Evolutionary conservation across 1,284 basidiomycete species (phyloP).

Genomic region (Amylostereum areolatum): DNA sequence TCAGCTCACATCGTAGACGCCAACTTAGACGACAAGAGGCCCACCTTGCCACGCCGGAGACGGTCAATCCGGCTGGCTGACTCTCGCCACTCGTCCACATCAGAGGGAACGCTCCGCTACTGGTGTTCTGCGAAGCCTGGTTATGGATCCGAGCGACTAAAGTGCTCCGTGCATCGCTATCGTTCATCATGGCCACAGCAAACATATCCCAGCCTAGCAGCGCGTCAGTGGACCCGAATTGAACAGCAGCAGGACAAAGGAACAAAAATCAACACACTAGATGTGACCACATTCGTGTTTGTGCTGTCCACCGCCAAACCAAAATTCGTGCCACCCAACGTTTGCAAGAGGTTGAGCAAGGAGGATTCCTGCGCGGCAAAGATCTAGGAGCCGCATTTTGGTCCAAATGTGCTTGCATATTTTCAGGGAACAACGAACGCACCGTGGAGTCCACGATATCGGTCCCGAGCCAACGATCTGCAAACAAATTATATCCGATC

Average conservation of each 20-base stretch:
- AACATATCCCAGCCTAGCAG: not conserved
- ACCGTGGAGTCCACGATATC: slow-evolving; percentile 3
- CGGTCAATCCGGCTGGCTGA: too few relatives aligned
- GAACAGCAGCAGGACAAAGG: too few relatives aligned
- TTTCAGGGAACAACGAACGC: slow-evolving; percentile 1
- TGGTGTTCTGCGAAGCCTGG: not conserved
- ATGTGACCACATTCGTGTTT: too few relatives aligned
- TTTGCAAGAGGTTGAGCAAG: not conserved
- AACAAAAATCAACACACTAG: too few relatives aligned
- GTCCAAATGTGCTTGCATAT: too few relatives aligned
- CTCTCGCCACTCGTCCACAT: not conserved
- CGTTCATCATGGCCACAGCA: not conserved
- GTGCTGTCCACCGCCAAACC: not conserved
- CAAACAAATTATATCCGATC: not conserved
- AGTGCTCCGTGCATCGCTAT: not conserved
- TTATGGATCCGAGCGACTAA: not conserved
- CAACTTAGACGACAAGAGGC: too few relatives aligned
- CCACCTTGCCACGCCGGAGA: too few relatives aligned
- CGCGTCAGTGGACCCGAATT: too few relatives aligned
- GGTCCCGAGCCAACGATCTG: not conserved
- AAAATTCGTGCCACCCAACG: not conserved
- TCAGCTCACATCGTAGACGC: too few relatives aligned
- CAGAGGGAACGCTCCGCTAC: not conserved
- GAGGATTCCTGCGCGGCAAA: not conserved
- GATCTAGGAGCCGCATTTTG: too few relatives aligned